phyloP scores from a whole-genome alignment of 768 basidiomycete genomes.

The Rickenella mellea region DNA sequence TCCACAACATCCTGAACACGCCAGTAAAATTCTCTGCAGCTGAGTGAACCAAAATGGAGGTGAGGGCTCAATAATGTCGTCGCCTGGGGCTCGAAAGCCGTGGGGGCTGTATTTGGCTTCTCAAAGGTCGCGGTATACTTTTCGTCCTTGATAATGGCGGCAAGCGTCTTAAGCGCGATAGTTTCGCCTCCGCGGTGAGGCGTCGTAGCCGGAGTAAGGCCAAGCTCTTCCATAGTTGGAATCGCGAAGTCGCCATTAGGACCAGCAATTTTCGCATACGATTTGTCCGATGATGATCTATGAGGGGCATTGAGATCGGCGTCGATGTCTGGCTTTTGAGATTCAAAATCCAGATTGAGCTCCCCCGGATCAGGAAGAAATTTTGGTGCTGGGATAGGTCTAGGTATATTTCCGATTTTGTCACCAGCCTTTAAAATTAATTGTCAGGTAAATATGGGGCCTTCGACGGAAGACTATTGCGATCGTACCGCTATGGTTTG shows the following conservation, averaged over 20 bases:
- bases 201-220: slow-evolving; percentile 15
- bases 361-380: too few relatives aligned
- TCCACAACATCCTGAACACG: slow-evolving; percentile 1
- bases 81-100: slow-evolving; percentile 14
- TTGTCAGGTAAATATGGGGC: too few relatives aligned
- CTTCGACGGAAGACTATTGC: too few relatives aligned
- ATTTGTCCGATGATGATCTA: too few relatives aligned
- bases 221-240: slow-evolving; percentile 9
- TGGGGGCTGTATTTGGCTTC: slow-evolving; percentile 8
- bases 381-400: too few relatives aligned
- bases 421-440: too few relatives aligned
- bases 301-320: too few relatives aligned
- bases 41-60: slow-evolving; percentile 15
- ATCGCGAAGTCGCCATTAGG: slow-evolving; percentile 17
- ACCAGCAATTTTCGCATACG: too few relatives aligned
- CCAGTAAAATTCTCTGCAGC: slow-evolving; percentile 12
- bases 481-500: too few relatives aligned
- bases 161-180: slow-evolving; percentile 13
- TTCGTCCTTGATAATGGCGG: slow-evolving; percentile 10
- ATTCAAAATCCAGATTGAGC: too few relatives aligned
- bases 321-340: too few relatives aligned
- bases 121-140: slow-evolving; percentile 10
- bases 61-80: slow-evolving; percentile 10
- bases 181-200: slow-evolving; percentile 21
- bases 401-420: too few relatives aligned